Percentiles rank a stretch among this genome's conserved stretches.
Evolutionary conservation across 139 green algal genomes (phyloP).

Genomic region (Gonium pectorale): DNA sequence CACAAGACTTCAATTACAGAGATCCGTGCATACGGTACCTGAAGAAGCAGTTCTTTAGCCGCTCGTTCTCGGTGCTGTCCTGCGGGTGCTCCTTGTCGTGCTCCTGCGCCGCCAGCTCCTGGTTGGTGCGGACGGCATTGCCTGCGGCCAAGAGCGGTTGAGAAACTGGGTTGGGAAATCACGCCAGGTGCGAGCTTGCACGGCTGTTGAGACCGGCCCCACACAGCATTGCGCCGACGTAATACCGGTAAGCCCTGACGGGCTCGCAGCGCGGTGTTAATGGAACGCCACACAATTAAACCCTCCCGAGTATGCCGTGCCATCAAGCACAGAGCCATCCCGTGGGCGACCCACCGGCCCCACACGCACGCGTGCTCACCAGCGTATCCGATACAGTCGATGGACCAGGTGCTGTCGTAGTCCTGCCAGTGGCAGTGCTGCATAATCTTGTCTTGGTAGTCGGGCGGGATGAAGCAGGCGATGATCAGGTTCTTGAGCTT

Average conservation of each 20-base stretch:
- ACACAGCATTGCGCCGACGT: too few relatives aligned
- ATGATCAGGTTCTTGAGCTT: constrained; percentile 86
- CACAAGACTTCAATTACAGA: too few relatives aligned
- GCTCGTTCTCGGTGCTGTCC: constrained; percentile 32
- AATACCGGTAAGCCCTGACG: too few relatives aligned
- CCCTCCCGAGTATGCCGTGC: too few relatives aligned
- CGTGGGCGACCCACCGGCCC: too few relatives aligned
- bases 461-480: constrained; percentile 78
- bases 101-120: constrained; percentile 49
- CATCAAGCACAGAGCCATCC: too few relatives aligned
- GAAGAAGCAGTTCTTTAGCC: constrained; percentile 59
- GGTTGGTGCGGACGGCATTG: constrained; percentile 58
- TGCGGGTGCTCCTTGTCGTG: constrained; percentile 26
- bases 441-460: constrained; percentile 81
- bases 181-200: neutral
- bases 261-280: too few relatives aligned
- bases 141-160: constrained; percentile 27
- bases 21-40: constrained; percentile 30
- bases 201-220: too few relatives aligned
- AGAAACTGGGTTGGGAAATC: too few relatives aligned
- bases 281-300: too few relatives aligned
- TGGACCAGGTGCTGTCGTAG: constrained; percentile 71
- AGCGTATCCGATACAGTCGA: constrained; percentile 64
- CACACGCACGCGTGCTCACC: too few relatives aligned
- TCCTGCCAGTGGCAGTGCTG: constrained; percentile 77